Evolutionary conservation across 257 asterid species (phyloP).

Genomic region (Apocynum venetum): DNA sequence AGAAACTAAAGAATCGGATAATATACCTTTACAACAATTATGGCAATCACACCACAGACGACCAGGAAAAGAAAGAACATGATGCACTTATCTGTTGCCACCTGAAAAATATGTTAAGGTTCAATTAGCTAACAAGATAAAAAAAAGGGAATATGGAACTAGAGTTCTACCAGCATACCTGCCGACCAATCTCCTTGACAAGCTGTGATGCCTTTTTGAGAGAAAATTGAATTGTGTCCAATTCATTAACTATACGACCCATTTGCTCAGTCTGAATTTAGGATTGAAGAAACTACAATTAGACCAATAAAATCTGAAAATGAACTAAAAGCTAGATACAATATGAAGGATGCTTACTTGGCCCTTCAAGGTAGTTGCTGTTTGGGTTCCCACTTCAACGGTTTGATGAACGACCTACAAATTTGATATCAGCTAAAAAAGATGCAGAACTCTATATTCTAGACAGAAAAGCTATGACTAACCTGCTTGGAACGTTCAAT

Average conservation of each 20-base stretch:
- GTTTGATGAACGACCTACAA: slow-evolving; percentile 96
- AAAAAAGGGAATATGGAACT: neutral
- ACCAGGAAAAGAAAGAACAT: slow-evolving; percentile 83
- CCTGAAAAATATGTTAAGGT: slow-evolving; percentile 45
- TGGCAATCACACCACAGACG: slow-evolving; percentile 85
- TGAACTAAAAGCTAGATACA: slow-evolving; percentile 2
- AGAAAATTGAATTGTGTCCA: slow-evolving; percentile 93
- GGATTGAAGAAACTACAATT: slow-evolving; percentile 10
- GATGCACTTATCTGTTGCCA: slow-evolving; percentile 95
- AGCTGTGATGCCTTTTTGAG: slow-evolving; percentile 95
- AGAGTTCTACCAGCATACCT: slow-evolving; percentile 43
- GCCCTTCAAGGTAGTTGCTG: slow-evolving; percentile 90
- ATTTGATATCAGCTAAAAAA: slow-evolving; percentile 20
- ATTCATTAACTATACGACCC: slow-evolving; percentile 97
- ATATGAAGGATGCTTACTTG: slow-evolving; percentile 54
- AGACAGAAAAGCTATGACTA: slow-evolving; percentile 18
- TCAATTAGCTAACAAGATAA: slow-evolving; percentile 13
- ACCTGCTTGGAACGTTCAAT: slow-evolving; percentile 99
- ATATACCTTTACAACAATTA: slow-evolving; percentile 80
- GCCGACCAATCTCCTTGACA: slow-evolving; percentile 97
- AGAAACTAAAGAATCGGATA: slow-evolving; percentile 6
- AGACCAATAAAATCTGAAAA: slow-evolving; percentile 13
- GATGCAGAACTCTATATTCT: slow-evolving; percentile 11
- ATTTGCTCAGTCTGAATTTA: slow-evolving; percentile 85
- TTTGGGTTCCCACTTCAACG: slow-evolving; percentile 89